Evolutionary conservation across 768 basidiomycete genomes (phyloP), one percentile per base, ranked within the genome.

Genomic region (Suillus paluster): DNA sequence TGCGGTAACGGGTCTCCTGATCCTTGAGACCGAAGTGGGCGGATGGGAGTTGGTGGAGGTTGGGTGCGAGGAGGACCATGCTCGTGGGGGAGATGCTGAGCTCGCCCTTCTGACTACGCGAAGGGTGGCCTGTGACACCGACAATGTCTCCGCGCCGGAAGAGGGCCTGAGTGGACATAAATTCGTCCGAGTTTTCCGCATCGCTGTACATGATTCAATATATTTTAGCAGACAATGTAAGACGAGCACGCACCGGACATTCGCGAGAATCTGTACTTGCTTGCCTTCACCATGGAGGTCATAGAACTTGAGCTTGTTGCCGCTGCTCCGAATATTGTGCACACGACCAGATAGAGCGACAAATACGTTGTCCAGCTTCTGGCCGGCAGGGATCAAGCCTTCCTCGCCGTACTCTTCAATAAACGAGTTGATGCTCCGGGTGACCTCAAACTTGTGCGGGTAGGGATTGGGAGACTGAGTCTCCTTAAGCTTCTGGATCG

Each of bases 381-480:
- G 78, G 25, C 92, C 92, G 25, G 87, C 66, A 4, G 81, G 68
- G 63, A 97, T 86, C 75, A 85, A 83, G 57, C 90, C 92, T 55
- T 93, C 90, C 9, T 68, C 25, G 30, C 92, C 91, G 69, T 93
- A 99, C 59, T 83, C 77, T 5, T 81, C 74, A 74, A 99, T 84
- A 78, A 89, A 99, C 5, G 78, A 71, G 3, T 86, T 78, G 71
- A 99, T 81, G 9, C 93, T 94, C 64, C 77, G 81, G 60, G 89
- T 81, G 23, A 98, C 96, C 67, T 97, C 76, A 80, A 99, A 99
- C 86, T 99, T 99, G 89, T 99, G 97, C 8, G 97, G 97, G 80
- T 99, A 99, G 2, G 97, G 97, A 74, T 96, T 92, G 2, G 96
- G 97, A 8, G 84, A 76, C 74, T 91, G 90, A 33, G 92, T 91